Evolutionary conservation across 441 rosid genomes (phyloP).

Genomic region (Erodium chrysanthum): DNA sequence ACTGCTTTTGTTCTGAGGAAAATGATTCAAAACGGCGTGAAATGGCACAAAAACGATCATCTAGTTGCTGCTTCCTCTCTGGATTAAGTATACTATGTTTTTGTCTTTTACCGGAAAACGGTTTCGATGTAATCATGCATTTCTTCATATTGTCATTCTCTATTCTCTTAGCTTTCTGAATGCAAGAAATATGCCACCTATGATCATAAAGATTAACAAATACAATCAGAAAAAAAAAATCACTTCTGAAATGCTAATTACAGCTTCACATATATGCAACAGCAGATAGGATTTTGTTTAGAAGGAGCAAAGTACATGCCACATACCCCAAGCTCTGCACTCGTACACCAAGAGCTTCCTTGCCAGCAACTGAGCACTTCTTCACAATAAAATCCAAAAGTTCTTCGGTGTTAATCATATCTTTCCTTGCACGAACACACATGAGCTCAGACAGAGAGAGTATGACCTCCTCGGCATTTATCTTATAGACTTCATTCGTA

Average conservation of each 20-base stretch:
- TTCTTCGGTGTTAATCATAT: slow-evolving; percentile 36
- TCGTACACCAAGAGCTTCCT: slow-evolving; percentile 70
- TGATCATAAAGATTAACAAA: not conserved
- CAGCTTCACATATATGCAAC: not conserved
- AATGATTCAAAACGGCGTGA: slow-evolving; percentile 52
- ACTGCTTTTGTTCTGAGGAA: slow-evolving; percentile 42
- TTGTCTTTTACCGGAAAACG: slow-evolving; percentile 18
- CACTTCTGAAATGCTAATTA: not conserved
- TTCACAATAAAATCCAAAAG: slow-evolving; percentile 59
- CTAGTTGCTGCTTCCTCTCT: slow-evolving; percentile 35
- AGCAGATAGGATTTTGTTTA: not conserved
- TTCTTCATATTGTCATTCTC: slow-evolving; percentile 39
- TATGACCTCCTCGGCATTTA: slow-evolving; percentile 57
- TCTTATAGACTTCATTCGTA: slow-evolving; percentile 37
- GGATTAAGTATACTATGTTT: slow-evolving; percentile 25
- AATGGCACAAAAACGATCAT: slow-evolving; percentile 49
- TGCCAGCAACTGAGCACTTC: slow-evolving; percentile 42
- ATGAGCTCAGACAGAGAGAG: slow-evolving; percentile 43
- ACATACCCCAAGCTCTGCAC: slow-evolving; percentile 77
- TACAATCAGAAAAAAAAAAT: not conserved
- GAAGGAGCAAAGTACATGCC: not conserved
- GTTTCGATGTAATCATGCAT: slow-evolving; percentile 25
- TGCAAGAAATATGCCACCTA: slow-evolving; percentile 65
- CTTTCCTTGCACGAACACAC: slow-evolving; percentile 27
- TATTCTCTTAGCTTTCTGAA: slow-evolving; percentile 53